Conservation (phyloP, 148 eudicot species). For the Fagopyrum tataricum region DNA sequence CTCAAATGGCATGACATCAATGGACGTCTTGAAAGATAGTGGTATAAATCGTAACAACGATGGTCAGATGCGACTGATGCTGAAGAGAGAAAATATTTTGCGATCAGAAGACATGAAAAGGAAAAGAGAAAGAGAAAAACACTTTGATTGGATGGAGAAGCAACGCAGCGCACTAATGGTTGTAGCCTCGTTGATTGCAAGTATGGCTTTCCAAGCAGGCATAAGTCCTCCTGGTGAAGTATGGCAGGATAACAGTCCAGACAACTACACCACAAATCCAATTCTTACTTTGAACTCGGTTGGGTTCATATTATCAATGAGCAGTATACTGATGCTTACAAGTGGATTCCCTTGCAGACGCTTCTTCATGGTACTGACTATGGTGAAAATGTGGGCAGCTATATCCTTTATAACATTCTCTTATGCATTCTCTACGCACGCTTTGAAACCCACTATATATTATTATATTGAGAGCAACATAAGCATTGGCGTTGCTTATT, state of each 20-base stretch:
- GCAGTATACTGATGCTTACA: slow-evolving; percentile 9
- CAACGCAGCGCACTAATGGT: slow-evolving; percentile 10
- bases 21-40: background rate
- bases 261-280: background rate
- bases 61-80: background rate
- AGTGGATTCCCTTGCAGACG: slow-evolving; percentile 13
- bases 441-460: background rate
- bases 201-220: slow-evolving; percentile 22
- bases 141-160: slow-evolving; percentile 6
- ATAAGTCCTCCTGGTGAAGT: slow-evolving; percentile 25
- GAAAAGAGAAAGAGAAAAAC: slow-evolving; percentile 9
- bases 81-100: background rate
- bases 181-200: slow-evolving; percentile 14
- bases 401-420: background rate
- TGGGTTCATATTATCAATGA: slow-evolving; percentile 10
- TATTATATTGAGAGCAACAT: too few species aligned
- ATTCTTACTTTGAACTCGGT: background rate
- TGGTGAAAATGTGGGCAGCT: slow-evolving; percentile 13
- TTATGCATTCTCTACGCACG: background rate
- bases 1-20: slow-evolving; percentile 12
- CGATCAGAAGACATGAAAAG: background rate
- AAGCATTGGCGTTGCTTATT: too few species aligned
- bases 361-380: background rate
- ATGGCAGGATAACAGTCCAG: slow-evolving; percentile 19
- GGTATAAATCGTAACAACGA: background rate